These are phyloP conservation scores for Magnusiomyces suaveolens DNA, from an alignment of 1,139 yeast species.

Conservation along the genomic window DNA sequence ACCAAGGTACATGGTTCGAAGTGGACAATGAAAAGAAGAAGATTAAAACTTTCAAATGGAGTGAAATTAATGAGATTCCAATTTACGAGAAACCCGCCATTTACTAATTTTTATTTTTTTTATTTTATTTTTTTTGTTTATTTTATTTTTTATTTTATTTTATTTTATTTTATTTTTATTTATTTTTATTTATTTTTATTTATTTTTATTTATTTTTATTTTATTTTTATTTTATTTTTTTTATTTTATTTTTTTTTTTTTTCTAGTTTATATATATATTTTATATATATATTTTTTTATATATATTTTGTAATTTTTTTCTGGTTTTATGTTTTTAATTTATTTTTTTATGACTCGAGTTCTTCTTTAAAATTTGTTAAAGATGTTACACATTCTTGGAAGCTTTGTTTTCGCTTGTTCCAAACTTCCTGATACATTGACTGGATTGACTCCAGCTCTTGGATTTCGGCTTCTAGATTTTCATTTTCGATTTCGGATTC, in stretches of 20 bases:
- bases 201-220: too few relatives aligned
- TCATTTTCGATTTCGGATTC: neutral
- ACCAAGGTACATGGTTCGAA: slow-evolving; percentile 49
- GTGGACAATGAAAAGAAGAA: slow-evolving; percentile 39
- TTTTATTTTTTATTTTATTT: neutral
- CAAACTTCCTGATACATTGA: neutral
- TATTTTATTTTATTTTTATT: neutral
- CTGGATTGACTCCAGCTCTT: neutral
- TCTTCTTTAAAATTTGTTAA: neutral
- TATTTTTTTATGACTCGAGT: neutral
- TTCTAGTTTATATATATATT: neutral
- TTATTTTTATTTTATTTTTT: too few relatives aligned
- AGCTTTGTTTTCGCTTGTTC: neutral
- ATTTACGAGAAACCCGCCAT: slow-evolving; percentile 20
- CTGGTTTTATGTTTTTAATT: too few relatives aligned
- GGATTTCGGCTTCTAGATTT: neutral
- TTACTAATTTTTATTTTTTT: slow-evolving; percentile 14
- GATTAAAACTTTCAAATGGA: slow-evolving; percentile 20
- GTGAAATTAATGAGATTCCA: slow-evolving; percentile 20
- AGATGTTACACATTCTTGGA: neutral
- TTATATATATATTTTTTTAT: too few relatives aligned
- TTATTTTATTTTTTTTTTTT: neutral
- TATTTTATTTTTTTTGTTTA: neutral
- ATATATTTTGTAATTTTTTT: too few relatives aligned
- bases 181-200: neutral